Evolutionary conservation across 1,284 basidiomycete species (phyloP).

Genomic region (Sanghuangporus baumii): DNA sequence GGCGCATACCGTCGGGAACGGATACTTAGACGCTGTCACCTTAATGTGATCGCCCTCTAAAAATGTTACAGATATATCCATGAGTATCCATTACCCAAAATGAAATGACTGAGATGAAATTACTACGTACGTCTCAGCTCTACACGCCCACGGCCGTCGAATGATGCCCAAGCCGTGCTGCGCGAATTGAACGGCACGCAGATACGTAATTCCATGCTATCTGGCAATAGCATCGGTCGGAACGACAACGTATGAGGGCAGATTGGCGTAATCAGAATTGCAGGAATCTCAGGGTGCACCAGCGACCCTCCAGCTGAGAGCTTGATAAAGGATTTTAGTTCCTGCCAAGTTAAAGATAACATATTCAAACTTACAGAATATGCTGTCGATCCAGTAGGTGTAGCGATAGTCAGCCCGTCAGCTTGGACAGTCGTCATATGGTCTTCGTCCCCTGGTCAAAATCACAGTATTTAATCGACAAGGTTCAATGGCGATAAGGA

Average conservation of each 20-base stretch:
- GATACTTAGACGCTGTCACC: slow-evolving; percentile 95
- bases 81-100: neutral
- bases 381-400: slow-evolving; percentile 96
- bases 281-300: slow-evolving; percentile 96
- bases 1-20: slow-evolving; percentile 97
- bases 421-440: slow-evolving; percentile 99
- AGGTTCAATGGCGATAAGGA: slow-evolving; percentile 3
- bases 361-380: slow-evolving; percentile 68
- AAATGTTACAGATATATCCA: slow-evolving; percentile 12
- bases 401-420: slow-evolving; percentile 93
- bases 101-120: no score
- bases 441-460: slow-evolving; percentile 82
- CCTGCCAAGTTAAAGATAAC: slow-evolving; percentile 1
- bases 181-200: slow-evolving; percentile 98
- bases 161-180: slow-evolving; percentile 98
- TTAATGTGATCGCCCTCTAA: slow-evolving; percentile 99
- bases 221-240: slow-evolving; percentile 96
- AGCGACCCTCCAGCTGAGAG: slow-evolving; percentile 97
- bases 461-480: neutral
- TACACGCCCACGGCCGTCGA: slow-evolving; percentile 94
- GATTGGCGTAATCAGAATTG: slow-evolving; percentile 94
- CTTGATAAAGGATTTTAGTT: slow-evolving; percentile 31
- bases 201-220: slow-evolving; percentile 97
- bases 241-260: slow-evolving; percentile 99
- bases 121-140: slow-evolving; percentile 81